phyloP scores from a whole-genome alignment of 352 stramenopile species.

The Phytophthora fragariae region DNA sequence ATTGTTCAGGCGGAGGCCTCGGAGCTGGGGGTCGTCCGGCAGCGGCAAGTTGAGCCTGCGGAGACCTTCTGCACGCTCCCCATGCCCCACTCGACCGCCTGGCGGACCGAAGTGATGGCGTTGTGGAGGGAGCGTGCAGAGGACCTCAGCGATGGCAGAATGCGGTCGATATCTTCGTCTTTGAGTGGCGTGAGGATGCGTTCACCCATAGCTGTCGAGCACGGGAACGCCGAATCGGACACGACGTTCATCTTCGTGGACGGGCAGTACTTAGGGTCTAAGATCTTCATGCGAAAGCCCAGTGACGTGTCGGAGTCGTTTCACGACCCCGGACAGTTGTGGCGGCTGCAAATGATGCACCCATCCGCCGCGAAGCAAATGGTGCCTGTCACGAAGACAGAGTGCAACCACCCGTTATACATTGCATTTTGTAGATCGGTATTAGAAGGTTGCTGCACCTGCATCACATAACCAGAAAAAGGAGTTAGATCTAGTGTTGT shows the following conservation, averaged over 20 bases:
- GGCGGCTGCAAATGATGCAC: neutral
- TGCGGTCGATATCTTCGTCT: constrained; percentile 1
- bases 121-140: neutral
- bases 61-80: neutral
- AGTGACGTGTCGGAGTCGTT: neutral
- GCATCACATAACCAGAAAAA: neutral
- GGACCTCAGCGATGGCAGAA: neutral
- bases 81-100: neutral
- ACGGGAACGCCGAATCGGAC: neutral
- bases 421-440: neutral
- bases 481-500: neutral
- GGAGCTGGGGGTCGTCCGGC: neutral
- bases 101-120: neutral
- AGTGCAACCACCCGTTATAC: neutral
- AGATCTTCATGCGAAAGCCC: neutral
- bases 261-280: neutral
- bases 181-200: neutral
- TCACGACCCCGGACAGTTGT: neutral
- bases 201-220: neutral
- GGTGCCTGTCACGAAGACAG: neutral
- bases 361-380: neutral
- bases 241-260: neutral
- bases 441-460: neutral
- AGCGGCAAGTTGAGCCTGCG: neutral
- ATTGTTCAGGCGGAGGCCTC: neutral